phyloP scores from a whole-genome alignment of 1,284 basidiomycete genomes.

The Cryptococcus jaspeensis region DNA sequence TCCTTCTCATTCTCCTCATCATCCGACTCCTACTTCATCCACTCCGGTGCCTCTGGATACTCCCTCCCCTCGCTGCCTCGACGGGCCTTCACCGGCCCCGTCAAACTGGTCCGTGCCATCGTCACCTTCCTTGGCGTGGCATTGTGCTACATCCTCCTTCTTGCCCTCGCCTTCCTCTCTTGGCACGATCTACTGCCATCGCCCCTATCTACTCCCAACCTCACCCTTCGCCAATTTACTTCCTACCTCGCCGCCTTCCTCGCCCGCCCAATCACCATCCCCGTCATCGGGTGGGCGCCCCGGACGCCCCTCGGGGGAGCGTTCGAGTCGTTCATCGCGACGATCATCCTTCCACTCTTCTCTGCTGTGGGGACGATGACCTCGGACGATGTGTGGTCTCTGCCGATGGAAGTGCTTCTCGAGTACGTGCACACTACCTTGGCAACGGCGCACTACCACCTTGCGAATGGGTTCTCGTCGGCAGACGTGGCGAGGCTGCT shows the following conservation, averaged over 20 bases:
- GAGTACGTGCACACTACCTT: constrained; percentile 44
- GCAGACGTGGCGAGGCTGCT: constrained; percentile 33
- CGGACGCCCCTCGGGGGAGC: constrained; percentile 30
- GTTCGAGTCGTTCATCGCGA: constrained; percentile 60
- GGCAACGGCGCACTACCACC: constrained; percentile 42
- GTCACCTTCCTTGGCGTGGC: constrained; percentile 52
- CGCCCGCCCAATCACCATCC: constrained; percentile 15
- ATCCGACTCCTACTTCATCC: constrained; percentile 57
- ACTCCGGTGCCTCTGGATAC: constrained; percentile 64
- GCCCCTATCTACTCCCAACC: constrained; percentile 4
- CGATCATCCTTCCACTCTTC: constrained; percentile 64
- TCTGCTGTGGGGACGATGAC: constrained; percentile 67
- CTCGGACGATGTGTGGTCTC: constrained; percentile 27
- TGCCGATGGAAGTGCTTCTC: constrained; percentile 30
- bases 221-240: constrained; percentile 38
- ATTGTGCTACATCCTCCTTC: constrained; percentile 60
- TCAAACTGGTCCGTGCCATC: constrained; percentile 43
- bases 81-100: constrained; percentile 25
- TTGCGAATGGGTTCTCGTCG: constrained; percentile 22
- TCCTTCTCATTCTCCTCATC: constrained; percentile 67
- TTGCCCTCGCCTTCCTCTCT: constrained; percentile 57
- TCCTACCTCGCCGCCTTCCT: constrained; percentile 16
- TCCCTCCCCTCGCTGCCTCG: constrained; percentile 52
- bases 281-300: constrained; percentile 4
- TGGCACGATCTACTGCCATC: constrained; percentile 43